A percentile compares a stretch with the other conserved stretches of the same genome.
These are phyloP conservation scores for Salix koriyanagi DNA, from an alignment of 345 rosid genomes.

Conservation along the genomic window DNA sequence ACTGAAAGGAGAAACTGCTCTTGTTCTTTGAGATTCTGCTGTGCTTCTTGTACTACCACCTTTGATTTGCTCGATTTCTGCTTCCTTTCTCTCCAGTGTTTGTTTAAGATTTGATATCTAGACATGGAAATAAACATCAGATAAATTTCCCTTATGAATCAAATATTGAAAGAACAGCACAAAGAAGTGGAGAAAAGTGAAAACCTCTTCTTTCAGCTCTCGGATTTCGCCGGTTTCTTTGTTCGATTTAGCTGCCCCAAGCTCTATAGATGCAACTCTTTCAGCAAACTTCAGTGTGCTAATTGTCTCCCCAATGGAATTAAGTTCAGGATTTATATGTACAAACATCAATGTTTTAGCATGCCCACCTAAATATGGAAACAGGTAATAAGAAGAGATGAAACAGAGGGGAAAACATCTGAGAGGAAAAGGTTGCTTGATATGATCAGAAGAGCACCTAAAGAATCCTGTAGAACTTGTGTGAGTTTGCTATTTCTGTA, in stretches of 20 bases:
- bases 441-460: slow-evolving; percentile 43
- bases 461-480: slow-evolving; percentile 88
- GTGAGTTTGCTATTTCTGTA: slow-evolving; percentile 97
- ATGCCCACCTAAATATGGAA: slow-evolving; percentile 64
- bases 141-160: neutral
- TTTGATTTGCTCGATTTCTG: slow-evolving; percentile 69
- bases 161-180: neutral
- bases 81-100: slow-evolving; percentile 78
- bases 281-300: slow-evolving; percentile 97
- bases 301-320: slow-evolving; percentile 80
- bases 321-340: slow-evolving; percentile 82
- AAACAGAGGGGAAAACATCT: neutral
- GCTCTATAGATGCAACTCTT: slow-evolving; percentile 89
- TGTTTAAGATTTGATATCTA: slow-evolving; percentile 77
- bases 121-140: neutral
- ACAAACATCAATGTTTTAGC: slow-evolving; percentile 97
- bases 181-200: slow-evolving; percentile 2
- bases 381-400: neutral
- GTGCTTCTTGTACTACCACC: slow-evolving; percentile 34
- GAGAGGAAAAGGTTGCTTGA: neutral
- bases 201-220: slow-evolving; percentile 90
- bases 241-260: slow-evolving; percentile 90
- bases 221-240: slow-evolving; percentile 89
- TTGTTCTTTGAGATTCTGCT: slow-evolving; percentile 55
- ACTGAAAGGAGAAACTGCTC: slow-evolving; percentile 86